Base-by-base conservation (phyloP, 257 asterid species). In the Fraxinus pennsylvanica region DNA sequence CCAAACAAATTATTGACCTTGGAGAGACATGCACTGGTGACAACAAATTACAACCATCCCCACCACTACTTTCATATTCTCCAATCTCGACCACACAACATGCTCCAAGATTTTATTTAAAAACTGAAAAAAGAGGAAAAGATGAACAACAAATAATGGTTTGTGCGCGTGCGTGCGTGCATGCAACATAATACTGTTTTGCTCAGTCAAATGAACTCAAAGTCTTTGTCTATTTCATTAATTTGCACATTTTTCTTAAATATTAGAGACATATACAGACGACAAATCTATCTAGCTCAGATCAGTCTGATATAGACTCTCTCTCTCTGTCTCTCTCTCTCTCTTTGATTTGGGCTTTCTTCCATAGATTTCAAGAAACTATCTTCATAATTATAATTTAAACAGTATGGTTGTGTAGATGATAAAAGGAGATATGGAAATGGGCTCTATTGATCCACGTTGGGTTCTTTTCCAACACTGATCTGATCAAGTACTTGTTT, bases 391-490 rank as follows among this genome's bases (percentile, higher is more conserved):
- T 72, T 52, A 74, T 81, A 15, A 68, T 41, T 68, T 35, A 61
- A 36, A 69, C 74, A 4, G 52, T 17, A 47, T 41, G 50, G 41
- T 43, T 76, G 47, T 67, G 67, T 39, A 3, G 45, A 76, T 36
- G 59, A 77, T 72, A 66, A 77, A 50, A 73, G 78, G 35, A 38
- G 80, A 80, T 75, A 41, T 72, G 68, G 75, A 52, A 77, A 82
- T 80, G 82, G 84, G 79, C 71, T 19, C 54, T 79, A 36, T 41
- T 79, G 74, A 79, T 32, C 25, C 50, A 73, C 87, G 91, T 87
- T 85, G 87, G 85, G 82, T 84, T 81, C 84, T 84, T 80, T 85
- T 81, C 89, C 84, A 80, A 87, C 91, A 87, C 82, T 71, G 71
- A 36, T 80, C 52, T 71, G 71, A 36, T 80, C 52, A 63, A 41